Percentiles rank a stretch among this genome's conserved stretches.
phyloP scores from a whole-genome alignment of 2,329 filamentous ascomycete species.

The Fusarium luffae region DNA sequence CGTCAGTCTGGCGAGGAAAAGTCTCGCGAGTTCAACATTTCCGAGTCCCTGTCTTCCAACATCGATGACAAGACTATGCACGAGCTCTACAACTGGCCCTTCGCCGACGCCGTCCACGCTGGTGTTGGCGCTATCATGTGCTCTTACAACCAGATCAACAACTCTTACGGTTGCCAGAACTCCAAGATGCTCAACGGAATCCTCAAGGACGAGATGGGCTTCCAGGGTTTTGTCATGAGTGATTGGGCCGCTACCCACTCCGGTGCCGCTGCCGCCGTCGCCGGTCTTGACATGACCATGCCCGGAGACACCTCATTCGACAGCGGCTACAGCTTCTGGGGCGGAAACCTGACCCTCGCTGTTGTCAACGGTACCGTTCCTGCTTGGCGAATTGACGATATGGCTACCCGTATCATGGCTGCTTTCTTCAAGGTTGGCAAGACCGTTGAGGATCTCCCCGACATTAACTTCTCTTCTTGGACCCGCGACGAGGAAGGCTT shows the following conservation, averaged over 20 bases:
- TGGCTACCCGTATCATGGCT: slow-evolving; percentile 85
- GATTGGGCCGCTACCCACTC: slow-evolving; percentile 84
- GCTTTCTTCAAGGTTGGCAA: slow-evolving; percentile 74
- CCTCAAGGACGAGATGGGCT: slow-evolving; percentile 82
- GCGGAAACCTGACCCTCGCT: slow-evolving; percentile 85
- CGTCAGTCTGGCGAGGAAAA: slow-evolving; percentile 69
- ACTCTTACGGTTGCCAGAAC: slow-evolving; percentile 84
- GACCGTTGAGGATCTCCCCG: slow-evolving; percentile 57
- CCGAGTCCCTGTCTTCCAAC: slow-evolving; percentile 69
- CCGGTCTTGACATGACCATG: slow-evolving; percentile 90
- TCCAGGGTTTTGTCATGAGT: slow-evolving; percentile 83
- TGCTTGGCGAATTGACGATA: slow-evolving; percentile 89
- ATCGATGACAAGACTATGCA: slow-evolving; percentile 80
- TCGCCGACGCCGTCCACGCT: slow-evolving; percentile 76
- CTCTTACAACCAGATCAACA: slow-evolving; percentile 83
- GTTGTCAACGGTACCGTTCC: slow-evolving; percentile 91
- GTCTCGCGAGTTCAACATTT: slow-evolving; percentile 67
- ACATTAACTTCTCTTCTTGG: slow-evolving; percentile 91
- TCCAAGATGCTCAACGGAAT: slow-evolving; percentile 79
- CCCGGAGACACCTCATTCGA: slow-evolving; percentile 84
- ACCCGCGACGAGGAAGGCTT: slow-evolving; percentile 79
- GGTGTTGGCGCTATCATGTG: slow-evolving; percentile 74
- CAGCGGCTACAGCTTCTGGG: slow-evolving; percentile 80
- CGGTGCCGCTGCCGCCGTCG: slow-evolving; percentile 72
- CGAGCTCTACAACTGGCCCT: slow-evolving; percentile 83